Evolutionary conservation across 441 rosid species (phyloP).

Genomic region (Hypseocharis bilobata): DNA sequence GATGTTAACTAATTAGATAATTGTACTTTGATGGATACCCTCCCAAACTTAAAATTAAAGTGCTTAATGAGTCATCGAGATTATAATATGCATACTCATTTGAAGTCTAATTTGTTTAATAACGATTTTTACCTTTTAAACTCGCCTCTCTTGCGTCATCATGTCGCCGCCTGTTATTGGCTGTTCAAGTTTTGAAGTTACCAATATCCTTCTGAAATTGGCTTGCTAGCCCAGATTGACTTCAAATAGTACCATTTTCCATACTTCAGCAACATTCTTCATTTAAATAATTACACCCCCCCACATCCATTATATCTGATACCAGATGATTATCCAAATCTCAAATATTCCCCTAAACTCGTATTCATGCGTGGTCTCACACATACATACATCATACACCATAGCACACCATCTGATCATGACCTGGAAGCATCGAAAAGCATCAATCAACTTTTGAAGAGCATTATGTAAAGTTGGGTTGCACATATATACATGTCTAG

Average conservation of each 20-base stretch:
- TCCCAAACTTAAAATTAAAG: constrained; percentile 15
- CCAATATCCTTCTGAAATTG: constrained; percentile 15
- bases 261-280: constrained; percentile 16
- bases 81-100: constrained; percentile 11
- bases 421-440: neutral
- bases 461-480: constrained; percentile 11
- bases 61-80: constrained; percentile 36
- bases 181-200: constrained; percentile 18
- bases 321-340: constrained; percentile 29
- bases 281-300: constrained; percentile 22
- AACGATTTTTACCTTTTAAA: constrained; percentile 34
- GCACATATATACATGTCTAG: constrained; percentile 6
- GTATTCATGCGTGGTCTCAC: constrained; percentile 6
- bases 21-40: constrained; percentile 18
- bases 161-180: constrained; percentile 20
- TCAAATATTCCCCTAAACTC: neutral
- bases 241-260: neutral
- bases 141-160: constrained; percentile 32
- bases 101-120: constrained; percentile 15
- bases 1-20: constrained; percentile 23
- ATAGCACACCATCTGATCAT: constrained; percentile 9
- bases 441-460: constrained; percentile 9
- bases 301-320: constrained; percentile 27
- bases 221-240: neutral
- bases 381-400: constrained; percentile 6